Base-by-base conservation (phyloP, 2,329 filamentous ascomycete species). In the Chaetomiaceae sp. region DNA sequence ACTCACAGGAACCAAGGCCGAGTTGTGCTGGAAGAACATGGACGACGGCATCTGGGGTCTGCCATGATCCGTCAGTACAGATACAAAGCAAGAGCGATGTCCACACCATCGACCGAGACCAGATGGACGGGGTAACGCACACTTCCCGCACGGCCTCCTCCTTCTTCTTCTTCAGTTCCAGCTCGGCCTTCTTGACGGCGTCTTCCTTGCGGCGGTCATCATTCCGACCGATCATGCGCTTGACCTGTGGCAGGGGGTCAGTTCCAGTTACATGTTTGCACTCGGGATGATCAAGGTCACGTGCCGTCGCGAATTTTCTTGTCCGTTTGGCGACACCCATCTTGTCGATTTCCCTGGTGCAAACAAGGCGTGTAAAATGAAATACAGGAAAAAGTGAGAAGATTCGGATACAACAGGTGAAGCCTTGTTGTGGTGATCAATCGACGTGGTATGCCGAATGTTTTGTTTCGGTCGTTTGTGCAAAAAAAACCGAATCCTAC, bases 241-340 rank as follows among this genome's bases (percentile, higher is more conserved):
- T 95, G 65, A 90, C 83, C 70, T 81, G 59, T 31, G 44, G 9
- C 20, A n/a, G 16, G 27, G 31, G 49, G 46, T 63, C 57, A 59
- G 47, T 39, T 48, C 12, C 43, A 14, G 34, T n/a, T n/a, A 12
- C 25, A 12, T 17, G 25, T 34, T 40, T 38, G 51, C 56, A 46
- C 50, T 55, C 64, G 48, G 34, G 48, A 45, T 20, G 20, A 3
- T 33, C 10, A 17, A 25, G 31, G 46, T 58, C 59, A 62, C 60
- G 50, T 57, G 59, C 61, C 39, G 58, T 53, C 5, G 83, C 92
- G 68, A 96, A 97, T 74, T 96, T 96, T 74, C 91, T 84, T 47
- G 89, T 95, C 68, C 85, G 89, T 75, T 95, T 96, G 57, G 85
- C 82, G 60, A 90, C 82, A 71, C 90, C 91, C 92, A 96, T 96